A percentile compares a stretch with the other conserved stretches of the same genome.
Evolutionary conservation across 2,329 filamentous ascomycete genomes (phyloP).

Genomic region (Fusarium sambucinum): DNA sequence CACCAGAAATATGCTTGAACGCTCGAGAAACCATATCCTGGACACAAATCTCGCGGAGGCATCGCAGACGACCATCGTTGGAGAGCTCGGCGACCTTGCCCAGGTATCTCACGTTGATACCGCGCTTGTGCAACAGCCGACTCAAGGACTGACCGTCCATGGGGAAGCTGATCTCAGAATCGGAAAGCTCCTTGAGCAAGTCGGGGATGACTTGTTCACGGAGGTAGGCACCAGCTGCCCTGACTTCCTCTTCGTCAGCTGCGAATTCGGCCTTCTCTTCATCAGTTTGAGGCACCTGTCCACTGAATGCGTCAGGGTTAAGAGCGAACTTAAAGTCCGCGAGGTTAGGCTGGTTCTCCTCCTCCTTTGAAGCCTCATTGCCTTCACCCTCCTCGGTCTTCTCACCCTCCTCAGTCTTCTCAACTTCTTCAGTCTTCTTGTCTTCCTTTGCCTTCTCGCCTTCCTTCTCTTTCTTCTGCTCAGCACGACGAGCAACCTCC

Average conservation of each 20-base stretch:
- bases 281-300: slow-evolving; percentile 88
- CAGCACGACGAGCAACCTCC: slow-evolving; percentile 74
- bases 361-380: slow-evolving; percentile 44
- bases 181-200: slow-evolving; percentile 85
- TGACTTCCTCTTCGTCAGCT: slow-evolving; percentile 89
- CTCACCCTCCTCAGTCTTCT: slow-evolving; percentile 52
- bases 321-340: slow-evolving; percentile 88
- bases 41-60: slow-evolving; percentile 79
- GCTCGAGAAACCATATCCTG: slow-evolving; percentile 96
- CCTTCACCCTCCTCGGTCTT: slow-evolving; percentile 49
- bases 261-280: slow-evolving; percentile 87
- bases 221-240: slow-evolving; percentile 83
- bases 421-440: slow-evolving; percentile 47
- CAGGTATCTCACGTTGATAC: slow-evolving; percentile 97
- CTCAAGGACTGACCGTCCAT: slow-evolving; percentile 97
- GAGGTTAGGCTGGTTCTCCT: slow-evolving; percentile 78
- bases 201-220: slow-evolving; percentile 83
- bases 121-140: slow-evolving; percentile 91
- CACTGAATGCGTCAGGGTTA: slow-evolving; percentile 96
- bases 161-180: slow-evolving; percentile 95
- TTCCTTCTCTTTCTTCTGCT: slow-evolving; percentile 49
- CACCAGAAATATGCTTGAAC: slow-evolving; percentile 91
- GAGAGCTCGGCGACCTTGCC: slow-evolving; percentile 82
- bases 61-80: slow-evolving; percentile 77
- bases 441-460: slow-evolving; percentile 38